These are phyloP conservation scores for Dipodascopsis tothii DNA, from an alignment of 805 yeast genomes.

Conservation along the genomic window DNA sequence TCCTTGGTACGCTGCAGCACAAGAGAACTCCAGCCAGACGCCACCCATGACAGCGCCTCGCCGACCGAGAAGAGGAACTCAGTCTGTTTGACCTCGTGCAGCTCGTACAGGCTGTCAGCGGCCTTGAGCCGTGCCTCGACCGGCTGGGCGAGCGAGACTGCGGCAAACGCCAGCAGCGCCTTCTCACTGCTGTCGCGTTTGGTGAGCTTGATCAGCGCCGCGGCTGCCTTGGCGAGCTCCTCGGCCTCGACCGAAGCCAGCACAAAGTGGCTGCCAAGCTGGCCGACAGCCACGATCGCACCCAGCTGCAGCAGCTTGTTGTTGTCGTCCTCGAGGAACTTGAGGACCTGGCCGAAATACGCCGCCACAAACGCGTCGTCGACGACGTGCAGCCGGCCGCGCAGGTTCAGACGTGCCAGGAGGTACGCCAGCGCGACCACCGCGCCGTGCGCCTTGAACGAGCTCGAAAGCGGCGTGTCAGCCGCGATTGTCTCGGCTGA, in stretches of 20 bases:
- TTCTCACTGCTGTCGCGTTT: conserved; percentile 49
- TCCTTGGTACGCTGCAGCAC: conserved; percentile 49
- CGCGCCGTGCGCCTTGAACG: conserved; percentile 14
- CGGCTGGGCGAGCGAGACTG: conserved; percentile 39
- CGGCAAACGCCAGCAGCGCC: conserved; percentile 50
- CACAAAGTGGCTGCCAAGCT: conserved; percentile 37
- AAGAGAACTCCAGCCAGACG: conserved; percentile 68
- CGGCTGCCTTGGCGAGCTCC: conserved; percentile 8
- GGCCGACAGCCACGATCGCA: conserved; percentile 28
- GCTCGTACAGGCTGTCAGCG: conserved; percentile 44
- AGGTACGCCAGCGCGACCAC: conserved; percentile 39
- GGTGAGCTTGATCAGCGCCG: conserved; percentile 20
- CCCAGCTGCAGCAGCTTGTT: conserved; percentile 8
- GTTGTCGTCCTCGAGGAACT: conserved; percentile 2
- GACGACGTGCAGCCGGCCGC: conserved; percentile 30
- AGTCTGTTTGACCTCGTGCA: conserved; percentile 60
- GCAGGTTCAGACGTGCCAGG: conserved; percentile 39
- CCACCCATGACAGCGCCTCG: conserved; percentile 67
- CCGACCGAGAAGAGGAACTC: conserved; percentile 75
- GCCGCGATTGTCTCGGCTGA: background rate
- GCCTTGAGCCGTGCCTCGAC: conserved; percentile 27
- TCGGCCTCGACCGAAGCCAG: conserved; percentile 24
- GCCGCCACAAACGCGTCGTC: conserved; percentile 43
- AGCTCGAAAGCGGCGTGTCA: conserved; percentile 2
- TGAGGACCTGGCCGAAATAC: conserved; percentile 40